Evolutionary conservation across 225 moss, liverwort and hornwort species (phyloP).

Genomic region (Sphagnum tenellum): DNA sequence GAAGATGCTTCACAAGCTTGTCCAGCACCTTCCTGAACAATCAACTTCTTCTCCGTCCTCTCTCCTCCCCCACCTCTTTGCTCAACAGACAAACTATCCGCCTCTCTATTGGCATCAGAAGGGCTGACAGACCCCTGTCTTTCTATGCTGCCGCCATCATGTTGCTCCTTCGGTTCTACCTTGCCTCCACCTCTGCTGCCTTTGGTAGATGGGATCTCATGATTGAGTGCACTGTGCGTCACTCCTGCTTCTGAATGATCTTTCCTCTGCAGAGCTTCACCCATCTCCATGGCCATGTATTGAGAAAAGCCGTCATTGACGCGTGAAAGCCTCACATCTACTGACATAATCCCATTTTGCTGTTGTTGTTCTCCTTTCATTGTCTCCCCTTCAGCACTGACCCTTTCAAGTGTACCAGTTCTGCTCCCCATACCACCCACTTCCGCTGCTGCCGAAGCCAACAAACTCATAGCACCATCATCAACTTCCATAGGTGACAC

Average conservation of each 20-base stretch:
- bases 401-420: constrained; percentile 9
- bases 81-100: constrained; percentile 5
- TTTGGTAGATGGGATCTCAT: constrained; percentile 10
- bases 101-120: background rate
- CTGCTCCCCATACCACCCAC: constrained; percentile 34
- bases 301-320: constrained; percentile 14
- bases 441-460: constrained; percentile 82
- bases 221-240: constrained; percentile 14
- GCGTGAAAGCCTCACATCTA: constrained; percentile 12
- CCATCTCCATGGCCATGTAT: constrained; percentile 25
- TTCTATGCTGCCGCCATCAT: background rate
- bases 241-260: constrained; percentile 33
- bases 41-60: constrained; percentile 20
- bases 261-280: constrained; percentile 25
- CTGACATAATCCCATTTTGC: constrained; percentile 6
- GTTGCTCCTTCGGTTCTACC: constrained; percentile 27
- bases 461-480: constrained; percentile 77
- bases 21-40: constrained; percentile 19
- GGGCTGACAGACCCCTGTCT: background rate
- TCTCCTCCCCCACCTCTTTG: constrained; percentile 14
- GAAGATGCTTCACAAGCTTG: constrained; percentile 17
- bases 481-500: constrained; percentile 58
- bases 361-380: constrained; percentile 9
- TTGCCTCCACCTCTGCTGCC: constrained; percentile 26
- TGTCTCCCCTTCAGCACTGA: background rate